These are phyloP conservation scores for Brassica juncea DNA, from an alignment of 345 rosid genomes.

Conservation along the genomic window DNA sequence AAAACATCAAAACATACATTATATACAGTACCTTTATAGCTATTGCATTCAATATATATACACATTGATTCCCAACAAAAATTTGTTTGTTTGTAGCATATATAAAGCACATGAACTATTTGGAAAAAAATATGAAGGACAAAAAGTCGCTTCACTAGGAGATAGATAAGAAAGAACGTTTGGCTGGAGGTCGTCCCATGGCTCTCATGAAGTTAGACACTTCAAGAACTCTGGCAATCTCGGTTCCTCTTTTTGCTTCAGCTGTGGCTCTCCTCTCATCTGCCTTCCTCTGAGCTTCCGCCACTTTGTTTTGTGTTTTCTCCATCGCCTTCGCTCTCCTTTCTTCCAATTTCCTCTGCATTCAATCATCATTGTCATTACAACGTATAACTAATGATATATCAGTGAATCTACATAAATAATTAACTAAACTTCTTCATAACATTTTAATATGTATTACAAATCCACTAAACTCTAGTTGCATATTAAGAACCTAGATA, in stretches of 20 bases:
- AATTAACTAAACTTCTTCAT: too few relatives aligned
- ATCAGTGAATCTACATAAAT: too few relatives aligned
- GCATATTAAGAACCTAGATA: too few relatives aligned
- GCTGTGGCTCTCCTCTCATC: conserved; percentile 81
- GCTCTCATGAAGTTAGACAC: conserved; percentile 46
- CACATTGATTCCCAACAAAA: conserved; percentile 22
- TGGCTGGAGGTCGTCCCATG: conserved; percentile 83
- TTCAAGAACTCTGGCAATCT: neutral
- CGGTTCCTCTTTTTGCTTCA: neutral
- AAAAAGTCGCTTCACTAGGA: conserved; percentile 11
- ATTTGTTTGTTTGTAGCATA: neutral
- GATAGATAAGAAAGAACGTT: conserved; percentile 71
- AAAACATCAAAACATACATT: neutral
- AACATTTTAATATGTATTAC: too few relatives aligned
- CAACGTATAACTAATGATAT: neutral
- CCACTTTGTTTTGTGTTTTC: conserved; percentile 87
- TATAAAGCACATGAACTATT: neutral
- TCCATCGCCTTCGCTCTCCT: conserved; percentile 78
- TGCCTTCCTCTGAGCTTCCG: conserved; percentile 81
- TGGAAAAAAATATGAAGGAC: neutral
- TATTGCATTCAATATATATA: conserved; percentile 10
- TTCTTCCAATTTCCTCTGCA: conserved; percentile 94
- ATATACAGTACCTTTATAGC: neutral
- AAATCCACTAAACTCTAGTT: neutral
- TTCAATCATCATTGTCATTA: neutral